Base-by-base conservation (phyloP, 352 stramenopile species). In the Pythium brassicae region DNA sequence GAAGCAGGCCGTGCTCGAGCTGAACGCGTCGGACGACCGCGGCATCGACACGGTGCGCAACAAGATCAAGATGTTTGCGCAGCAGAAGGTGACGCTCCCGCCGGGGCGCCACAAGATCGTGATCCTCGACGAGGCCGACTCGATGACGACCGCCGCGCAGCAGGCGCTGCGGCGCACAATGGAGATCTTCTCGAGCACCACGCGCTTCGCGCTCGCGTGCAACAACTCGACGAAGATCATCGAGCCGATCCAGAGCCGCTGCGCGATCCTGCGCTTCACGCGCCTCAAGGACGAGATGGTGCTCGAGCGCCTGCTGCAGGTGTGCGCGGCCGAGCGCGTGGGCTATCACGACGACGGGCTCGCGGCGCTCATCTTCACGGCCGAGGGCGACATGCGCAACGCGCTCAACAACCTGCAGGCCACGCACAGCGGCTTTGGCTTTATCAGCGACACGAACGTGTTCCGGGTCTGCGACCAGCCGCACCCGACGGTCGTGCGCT, bases 171-270 rank as follows among this genome's bases (percentile, higher is more conserved):
- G 97, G 45, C 83, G 96, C 39, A 99, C 96, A 3, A 99, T 99
- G 96, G 97, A 99, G 82, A 89, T 99, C 27, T 99, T 98, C 71
- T 98, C 95, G 46, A 86, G 84, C 59, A 98, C 97, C 7, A 99
- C 97, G 43, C 87, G 97, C 4, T 99, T 99, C 71, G 97, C 97
- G 15, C 71, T 99, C 52, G 97, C 97, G 5, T 99, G 97, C 76
- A 99, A 99, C 77, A 92, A 98, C 49, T 98, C 87, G 23, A 99
- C 94, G 26, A 99, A 99, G 83, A 99, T 99, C 66, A 99, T 99
- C 68, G 97, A 99, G 73, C 96, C 97, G 27, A 99, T 99, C 67
- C 83, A 99, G 87, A 97, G 80, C 65, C 90, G 97, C 53, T 99
- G 96, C 52, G 97, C 97, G 43, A 99, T 99, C 64, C 72, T 99